These are phyloP conservation scores for Physcomitrium patens DNA, from an alignment of 225 moss, liverwort and hornwort species.

Conservation along the genomic window DNA sequence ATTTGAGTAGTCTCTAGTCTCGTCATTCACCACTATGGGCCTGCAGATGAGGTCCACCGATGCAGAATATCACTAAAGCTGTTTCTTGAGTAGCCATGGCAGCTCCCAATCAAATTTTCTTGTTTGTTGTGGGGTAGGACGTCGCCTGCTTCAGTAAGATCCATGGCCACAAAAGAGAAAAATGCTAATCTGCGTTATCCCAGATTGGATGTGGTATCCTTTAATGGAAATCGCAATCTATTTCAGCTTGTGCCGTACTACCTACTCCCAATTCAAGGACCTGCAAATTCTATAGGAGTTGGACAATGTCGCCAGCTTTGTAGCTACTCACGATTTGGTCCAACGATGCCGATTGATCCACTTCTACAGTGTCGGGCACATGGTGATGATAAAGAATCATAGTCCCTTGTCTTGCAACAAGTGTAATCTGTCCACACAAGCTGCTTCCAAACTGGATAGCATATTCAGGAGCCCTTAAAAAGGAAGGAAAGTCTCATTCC, in stretches of 20 bases:
- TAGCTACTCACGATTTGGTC: neutral
- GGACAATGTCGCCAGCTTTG: neutral
- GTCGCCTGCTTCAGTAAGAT: neutral
- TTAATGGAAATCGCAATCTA: slow-evolving; percentile 17
- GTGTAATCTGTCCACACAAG: neutral
- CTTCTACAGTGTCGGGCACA: neutral
- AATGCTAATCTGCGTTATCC: neutral
- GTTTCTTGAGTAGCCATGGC: neutral
- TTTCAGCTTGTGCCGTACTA: neutral
- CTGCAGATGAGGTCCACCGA: slow-evolving; percentile 17
- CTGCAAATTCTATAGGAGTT: slow-evolving; percentile 9
- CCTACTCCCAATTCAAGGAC: slow-evolving; percentile 23
- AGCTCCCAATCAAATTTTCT: neutral
- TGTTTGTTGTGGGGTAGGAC: slow-evolving; percentile 13
- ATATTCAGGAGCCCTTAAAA: slow-evolving; percentile 33
- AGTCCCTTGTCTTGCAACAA: neutral
- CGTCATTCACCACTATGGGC: neutral
- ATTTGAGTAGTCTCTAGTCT: slow-evolving; percentile 4
- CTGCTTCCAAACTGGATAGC: slow-evolving; percentile 7
- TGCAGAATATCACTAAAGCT: neutral
- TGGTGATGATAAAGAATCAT: neutral
- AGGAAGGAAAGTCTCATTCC: slow-evolving; percentile 20
- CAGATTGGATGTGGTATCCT: slow-evolving; percentile 13
- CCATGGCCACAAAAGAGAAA: neutral
- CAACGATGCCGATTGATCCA: neutral